Percentiles rank a stretch among this genome's conserved stretches.
These are phyloP conservation scores for Zoysia matrella DNA, from an alignment of 202 grass and related monocot species.

Conservation along the genomic window DNA sequence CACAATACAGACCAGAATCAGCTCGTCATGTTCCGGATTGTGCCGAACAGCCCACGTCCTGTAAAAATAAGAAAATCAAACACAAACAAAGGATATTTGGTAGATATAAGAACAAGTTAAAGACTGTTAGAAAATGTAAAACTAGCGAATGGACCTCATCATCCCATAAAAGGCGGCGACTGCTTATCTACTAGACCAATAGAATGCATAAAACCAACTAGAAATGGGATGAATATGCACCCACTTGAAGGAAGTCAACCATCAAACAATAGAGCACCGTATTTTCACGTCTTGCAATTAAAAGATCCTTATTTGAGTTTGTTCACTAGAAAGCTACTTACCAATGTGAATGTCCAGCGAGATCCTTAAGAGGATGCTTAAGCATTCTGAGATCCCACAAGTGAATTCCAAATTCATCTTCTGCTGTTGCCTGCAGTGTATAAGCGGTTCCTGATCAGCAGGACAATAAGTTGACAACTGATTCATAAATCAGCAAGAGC, in stretches of 20 bases:
- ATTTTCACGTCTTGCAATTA: constrained; percentile 24
- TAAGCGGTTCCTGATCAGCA: no score
- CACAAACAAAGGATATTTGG: not conserved
- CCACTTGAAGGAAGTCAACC: not conserved
- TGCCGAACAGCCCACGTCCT: constrained; percentile 91
- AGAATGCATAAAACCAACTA: constrained; percentile 16
- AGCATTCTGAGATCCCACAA: no score
- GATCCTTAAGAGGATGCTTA: no score
- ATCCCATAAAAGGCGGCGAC: not conserved
- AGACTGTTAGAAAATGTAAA: not conserved
- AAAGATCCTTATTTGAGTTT: constrained; percentile 40
- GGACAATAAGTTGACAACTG: no score
- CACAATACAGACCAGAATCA: constrained; percentile 75
- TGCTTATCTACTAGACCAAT: constrained; percentile 3
- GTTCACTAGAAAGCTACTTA: constrained; percentile 46
- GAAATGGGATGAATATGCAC: constrained; percentile 2
- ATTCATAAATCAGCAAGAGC: no score
- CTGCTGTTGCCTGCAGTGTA: no score
- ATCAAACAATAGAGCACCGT: constrained; percentile 8
- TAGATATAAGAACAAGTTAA: constrained; percentile 19
- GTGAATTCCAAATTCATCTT: no score
- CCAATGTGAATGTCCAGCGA: not conserved
- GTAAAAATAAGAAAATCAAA: constrained; percentile 39
- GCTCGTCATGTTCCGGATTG: constrained; percentile 79
- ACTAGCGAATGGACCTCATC: not conserved